Conservation (phyloP, 805 yeast genomes). For the Hermanozyma aechmeae region DNA sequence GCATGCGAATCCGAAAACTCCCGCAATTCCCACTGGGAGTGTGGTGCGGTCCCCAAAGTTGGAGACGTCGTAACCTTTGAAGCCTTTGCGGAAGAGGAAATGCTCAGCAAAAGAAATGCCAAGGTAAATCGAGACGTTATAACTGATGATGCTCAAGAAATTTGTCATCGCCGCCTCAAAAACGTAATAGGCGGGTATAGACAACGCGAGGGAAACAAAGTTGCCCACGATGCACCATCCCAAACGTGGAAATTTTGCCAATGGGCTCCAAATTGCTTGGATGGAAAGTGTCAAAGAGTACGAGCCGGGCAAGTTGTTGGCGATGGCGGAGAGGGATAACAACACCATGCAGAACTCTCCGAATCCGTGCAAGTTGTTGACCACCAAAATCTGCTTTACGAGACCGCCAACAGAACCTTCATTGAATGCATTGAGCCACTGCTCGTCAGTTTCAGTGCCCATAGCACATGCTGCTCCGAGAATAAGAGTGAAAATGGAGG, state of each 20-base stretch:
- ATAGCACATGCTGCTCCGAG: conserved; percentile 24
- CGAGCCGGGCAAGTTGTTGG: conserved; percentile 25
- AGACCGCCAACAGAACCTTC: conserved; percentile 24
- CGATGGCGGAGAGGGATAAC: conserved; percentile 20
- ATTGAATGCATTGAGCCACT: conserved; percentile 20
- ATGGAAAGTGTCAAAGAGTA: conserved; percentile 20
- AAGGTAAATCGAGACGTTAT: conserved; percentile 23
- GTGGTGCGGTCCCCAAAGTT: conserved; percentile 14
- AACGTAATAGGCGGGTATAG: conserved; percentile 26
- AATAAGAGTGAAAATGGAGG: conserved; percentile 18
- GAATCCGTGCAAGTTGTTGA: conserved; percentile 19
- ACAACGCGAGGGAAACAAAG: conserved; percentile 19
- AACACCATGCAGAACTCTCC: conserved; percentile 23
- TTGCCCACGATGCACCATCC: conserved; percentile 27
- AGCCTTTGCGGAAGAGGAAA: conserved; percentile 17
- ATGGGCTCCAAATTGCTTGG: conserved; percentile 23
- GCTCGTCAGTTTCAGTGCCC: conserved; percentile 14
- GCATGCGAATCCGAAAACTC: conserved; percentile 17
- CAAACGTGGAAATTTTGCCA: conserved; percentile 21
- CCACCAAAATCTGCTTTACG: conserved; percentile 19
- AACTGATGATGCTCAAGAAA: conserved; percentile 23
- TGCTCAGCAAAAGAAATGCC: conserved; percentile 23
- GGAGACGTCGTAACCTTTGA: conserved; percentile 15
- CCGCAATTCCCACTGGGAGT: conserved; percentile 22
- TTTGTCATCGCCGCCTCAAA: conserved; percentile 21